Evolutionary conservation across 306 rosid species (phyloP), one percentile per base, ranked within the genome.

Genomic region (cucumber (Cucumis sativus)): DNA sequence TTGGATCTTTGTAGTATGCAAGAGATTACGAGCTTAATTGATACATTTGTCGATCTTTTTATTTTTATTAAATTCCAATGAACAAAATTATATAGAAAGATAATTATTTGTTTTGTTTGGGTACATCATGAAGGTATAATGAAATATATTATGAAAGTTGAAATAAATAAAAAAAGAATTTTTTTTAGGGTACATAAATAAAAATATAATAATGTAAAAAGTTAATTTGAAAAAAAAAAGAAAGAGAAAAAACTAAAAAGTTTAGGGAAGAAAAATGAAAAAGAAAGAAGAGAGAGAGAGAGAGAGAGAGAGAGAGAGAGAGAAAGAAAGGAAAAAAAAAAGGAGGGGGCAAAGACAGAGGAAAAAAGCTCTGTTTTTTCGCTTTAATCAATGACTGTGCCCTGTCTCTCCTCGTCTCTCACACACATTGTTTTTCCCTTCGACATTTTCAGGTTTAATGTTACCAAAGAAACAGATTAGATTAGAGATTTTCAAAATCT

Each of bases 311-410:
- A 30, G 20, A 1, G 15, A 33, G 35, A 33, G 35, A 33, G 35
- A 33, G 35, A 33, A 33, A 33, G 37, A 33, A 33, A 33, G 3
- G 37, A 33, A 4, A 33, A 4, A 28, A 18, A 59, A 54, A 33
- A 30, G 55, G 18, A n/a, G 37, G 39, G 40, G 61, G 43, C 59
- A 51, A 72, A 76, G 66, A 41, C 66, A 74, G 70, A 67, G 77
- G 64, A 70, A 80, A 62, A 61, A 71, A 59, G 79, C 60, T 56
- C 58, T 79, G 64, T 55, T 81, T 80, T 77, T 79, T 80, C 85
- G 60, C 86, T 86, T 86, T 88, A 78, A 84, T 84, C 86, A 18
- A 80, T 78, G 82, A 21, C 66, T 58, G 74, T 81, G 84, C 77
- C 77, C 76, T 79, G 83, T 81, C 69, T 69, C 64, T 76, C 79